These are phyloP conservation scores for Arthrinium phaeospermum DNA, from an alignment of 2,329 filamentous ascomycete species.

Conservation along the genomic window DNA sequence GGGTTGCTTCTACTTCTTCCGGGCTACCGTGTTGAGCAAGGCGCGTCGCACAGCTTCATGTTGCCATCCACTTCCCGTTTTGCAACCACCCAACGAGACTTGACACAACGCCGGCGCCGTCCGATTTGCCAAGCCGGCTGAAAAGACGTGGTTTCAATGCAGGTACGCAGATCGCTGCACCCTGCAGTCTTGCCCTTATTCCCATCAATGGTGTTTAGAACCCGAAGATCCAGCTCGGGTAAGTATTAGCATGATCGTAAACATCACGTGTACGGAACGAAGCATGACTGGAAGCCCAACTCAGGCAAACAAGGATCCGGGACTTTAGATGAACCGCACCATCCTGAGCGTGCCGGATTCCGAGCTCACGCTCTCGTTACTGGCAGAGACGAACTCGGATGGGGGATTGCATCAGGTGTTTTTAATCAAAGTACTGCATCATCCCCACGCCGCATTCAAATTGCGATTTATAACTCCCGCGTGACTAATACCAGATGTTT, in stretches of 20 bases:
- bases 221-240: background rate
- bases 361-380: background rate
- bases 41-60: background rate
- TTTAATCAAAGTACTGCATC: background rate
- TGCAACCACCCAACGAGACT: background rate
- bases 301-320: background rate
- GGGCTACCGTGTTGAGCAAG: background rate
- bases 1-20: background rate
- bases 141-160: background rate
- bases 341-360: background rate
- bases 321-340: background rate
- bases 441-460: background rate
- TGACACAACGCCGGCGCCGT: background rate
- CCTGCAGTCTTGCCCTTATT: background rate
- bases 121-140: slow-evolving; percentile 13
- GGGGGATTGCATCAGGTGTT: background rate
- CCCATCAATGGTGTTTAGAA: too few relatives aligned
- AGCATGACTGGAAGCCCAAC: background rate
- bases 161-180: slow-evolving; percentile 3
- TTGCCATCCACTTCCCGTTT: background rate
- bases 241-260: background rate
- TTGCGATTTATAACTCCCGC: background rate
- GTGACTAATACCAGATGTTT: background rate
- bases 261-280: background rate
- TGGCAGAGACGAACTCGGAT: background rate